phyloP scores from a whole-genome alignment of 202 grass and related monocot species.

The Digitaria exilis region DNA sequence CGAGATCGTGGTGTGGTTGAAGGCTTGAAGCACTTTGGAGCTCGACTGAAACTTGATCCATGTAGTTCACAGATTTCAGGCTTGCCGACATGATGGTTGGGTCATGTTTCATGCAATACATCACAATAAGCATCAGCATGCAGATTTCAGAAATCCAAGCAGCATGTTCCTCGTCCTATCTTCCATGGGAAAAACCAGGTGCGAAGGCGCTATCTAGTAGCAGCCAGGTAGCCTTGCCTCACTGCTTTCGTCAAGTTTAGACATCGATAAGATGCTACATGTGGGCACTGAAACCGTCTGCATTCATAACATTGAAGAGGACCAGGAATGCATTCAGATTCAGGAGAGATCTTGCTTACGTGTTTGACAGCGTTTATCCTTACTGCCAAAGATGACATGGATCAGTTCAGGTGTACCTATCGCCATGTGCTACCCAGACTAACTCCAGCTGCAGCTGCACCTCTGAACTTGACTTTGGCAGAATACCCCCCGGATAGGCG shows the following conservation, averaged over 20 bases:
- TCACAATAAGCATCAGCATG: not conserved
- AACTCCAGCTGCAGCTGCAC: not conserved
- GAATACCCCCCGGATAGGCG: not conserved
- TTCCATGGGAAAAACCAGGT: not conserved
- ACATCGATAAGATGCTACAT: not conserved
- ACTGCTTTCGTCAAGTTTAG: slow-evolving; percentile 23
- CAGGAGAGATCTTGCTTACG: slow-evolving; percentile 26
- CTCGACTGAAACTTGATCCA: not conserved
- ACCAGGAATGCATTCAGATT: slow-evolving; percentile 10
- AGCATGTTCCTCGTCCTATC: not conserved
- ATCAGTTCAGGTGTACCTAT: slow-evolving; percentile 42
- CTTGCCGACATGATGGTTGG: not conserved
- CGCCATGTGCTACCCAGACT: not conserved
- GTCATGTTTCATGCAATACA: not conserved
- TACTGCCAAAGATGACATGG: slow-evolving; percentile 16
- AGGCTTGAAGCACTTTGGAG: not conserved
- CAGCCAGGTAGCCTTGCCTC: not conserved
- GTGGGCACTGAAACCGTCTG: not conserved
- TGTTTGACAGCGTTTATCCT: slow-evolving; percentile 25
- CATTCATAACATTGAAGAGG: not conserved
- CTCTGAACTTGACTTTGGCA: slow-evolving; percentile 20
- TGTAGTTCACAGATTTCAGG: not conserved
- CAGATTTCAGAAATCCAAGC: not conserved
- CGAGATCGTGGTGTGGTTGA: not conserved
- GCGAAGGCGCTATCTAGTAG: not conserved